Conservation (phyloP, 164 flowering plant genomes). For the Annona cherimola region DNA sequence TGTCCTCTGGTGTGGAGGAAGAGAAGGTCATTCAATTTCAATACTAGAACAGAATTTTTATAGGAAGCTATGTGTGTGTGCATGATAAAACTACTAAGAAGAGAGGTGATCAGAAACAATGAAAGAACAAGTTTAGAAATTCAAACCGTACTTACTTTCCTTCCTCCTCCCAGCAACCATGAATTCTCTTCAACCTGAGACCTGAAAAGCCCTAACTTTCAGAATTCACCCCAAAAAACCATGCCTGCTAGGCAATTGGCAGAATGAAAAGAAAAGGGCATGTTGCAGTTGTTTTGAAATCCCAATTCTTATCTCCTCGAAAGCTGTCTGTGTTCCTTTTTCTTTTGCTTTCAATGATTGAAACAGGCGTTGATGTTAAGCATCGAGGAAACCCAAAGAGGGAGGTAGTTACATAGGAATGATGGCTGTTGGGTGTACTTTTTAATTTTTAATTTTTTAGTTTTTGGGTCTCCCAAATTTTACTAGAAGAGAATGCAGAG, state of each 20-base stretch:
- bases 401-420: slow-evolving; percentile 20
- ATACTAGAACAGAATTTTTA: not conserved
- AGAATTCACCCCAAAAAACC: slow-evolving; percentile 1
- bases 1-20: not conserved
- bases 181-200: not conserved
- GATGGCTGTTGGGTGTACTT: slow-evolving; percentile 18
- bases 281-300: slow-evolving; percentile 5
- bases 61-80: too few species aligned
- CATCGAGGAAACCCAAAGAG: slow-evolving; percentile 56
- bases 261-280: slow-evolving; percentile 10
- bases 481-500: not conserved
- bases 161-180: not conserved
- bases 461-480: too few species aligned
- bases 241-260: slow-evolving; percentile 8
- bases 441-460: not conserved
- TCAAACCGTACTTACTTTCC: not conserved
- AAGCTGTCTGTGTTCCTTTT: slow-evolving; percentile 12
- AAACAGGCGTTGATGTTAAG: slow-evolving; percentile 43
- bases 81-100: too few species aligned
- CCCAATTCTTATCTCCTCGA: slow-evolving; percentile 17
- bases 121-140: not conserved
- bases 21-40: not conserved
- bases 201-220: not conserved
- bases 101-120: not conserved
- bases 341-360: slow-evolving; percentile 32